phyloP scores from a whole-genome alignment of 2,329 filamentous ascomycete genomes.

The Talaromyces sp. region DNA sequence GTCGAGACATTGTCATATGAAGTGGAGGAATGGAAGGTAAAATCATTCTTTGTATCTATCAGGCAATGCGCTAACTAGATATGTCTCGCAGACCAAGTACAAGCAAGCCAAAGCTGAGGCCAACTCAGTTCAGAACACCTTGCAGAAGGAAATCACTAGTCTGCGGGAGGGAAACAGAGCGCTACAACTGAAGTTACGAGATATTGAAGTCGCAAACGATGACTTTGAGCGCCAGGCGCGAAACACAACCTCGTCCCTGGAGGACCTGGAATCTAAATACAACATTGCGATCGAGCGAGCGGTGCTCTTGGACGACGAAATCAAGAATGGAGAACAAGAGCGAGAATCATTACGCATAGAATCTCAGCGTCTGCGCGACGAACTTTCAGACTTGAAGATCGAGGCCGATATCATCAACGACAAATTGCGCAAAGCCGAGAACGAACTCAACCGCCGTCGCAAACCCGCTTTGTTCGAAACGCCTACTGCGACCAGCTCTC shows the following conservation, averaged over 20 bases:
- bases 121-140: slow-evolving; percentile 73
- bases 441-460: slow-evolving; percentile 50
- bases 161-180: slow-evolving; percentile 81
- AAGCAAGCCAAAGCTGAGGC: slow-evolving; percentile 91
- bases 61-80: slow-evolving; percentile 5
- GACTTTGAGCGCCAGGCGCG: slow-evolving; percentile 96
- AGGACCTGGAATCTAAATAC: slow-evolving; percentile 96
- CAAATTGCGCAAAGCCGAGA: slow-evolving; percentile 75
- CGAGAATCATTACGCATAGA: slow-evolving; percentile 87
- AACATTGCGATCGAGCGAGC: slow-evolving; percentile 88
- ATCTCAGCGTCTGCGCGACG: slow-evolving; percentile 82
- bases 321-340: slow-evolving; percentile 87
- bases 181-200: slow-evolving; percentile 78
- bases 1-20: slow-evolving; percentile 81
- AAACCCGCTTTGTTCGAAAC: slow-evolving; percentile 53
- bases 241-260: slow-evolving; percentile 91
- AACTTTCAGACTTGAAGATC: slow-evolving; percentile 88
- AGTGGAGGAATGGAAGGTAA: slow-evolving; percentile 97
- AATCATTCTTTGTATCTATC: slow-evolving; percentile 26
- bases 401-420: slow-evolving; percentile 92
- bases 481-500: slow-evolving; percentile 50
- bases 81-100: slow-evolving; percentile 72
- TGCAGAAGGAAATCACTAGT: slow-evolving; percentile 95
- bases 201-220: slow-evolving; percentile 97
- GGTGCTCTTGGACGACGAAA: slow-evolving; percentile 93